Conservation (phyloP, 169 alveolate genomes). For the Amoebophrya sp. region DNA sequence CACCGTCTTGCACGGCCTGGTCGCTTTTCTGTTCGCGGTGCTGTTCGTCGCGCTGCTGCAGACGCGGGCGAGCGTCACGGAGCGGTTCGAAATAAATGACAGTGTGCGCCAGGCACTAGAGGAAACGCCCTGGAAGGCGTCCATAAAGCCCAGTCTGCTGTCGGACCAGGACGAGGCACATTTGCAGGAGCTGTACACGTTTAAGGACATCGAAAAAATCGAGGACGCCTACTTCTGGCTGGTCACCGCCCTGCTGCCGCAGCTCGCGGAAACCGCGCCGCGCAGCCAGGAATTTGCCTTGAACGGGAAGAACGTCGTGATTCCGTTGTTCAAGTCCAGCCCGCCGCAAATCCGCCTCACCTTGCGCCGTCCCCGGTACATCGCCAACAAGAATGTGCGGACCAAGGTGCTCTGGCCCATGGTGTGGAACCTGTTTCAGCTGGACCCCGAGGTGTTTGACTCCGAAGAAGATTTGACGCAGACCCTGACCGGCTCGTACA, state of each 20-base stretch:
- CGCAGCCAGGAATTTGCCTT: not conserved
- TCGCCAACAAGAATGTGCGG: not conserved
- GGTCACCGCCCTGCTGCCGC: not conserved
- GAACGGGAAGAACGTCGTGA: not conserved
- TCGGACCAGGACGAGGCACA: too few species aligned
- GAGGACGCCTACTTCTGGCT: not conserved
- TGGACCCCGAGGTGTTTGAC: not conserved
- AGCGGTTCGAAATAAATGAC: not conserved
- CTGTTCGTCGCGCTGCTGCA: not conserved
- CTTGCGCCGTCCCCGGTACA: not conserved
- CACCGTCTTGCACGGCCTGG: not conserved
- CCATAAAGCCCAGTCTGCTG: too few species aligned
- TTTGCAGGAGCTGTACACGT: too few species aligned
- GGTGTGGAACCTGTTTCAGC: constrained; percentile 7
- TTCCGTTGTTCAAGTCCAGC: not conserved
- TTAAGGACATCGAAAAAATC: too few species aligned
- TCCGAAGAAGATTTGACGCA: too few species aligned
- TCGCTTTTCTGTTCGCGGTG: not conserved
- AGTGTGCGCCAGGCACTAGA: not conserved
- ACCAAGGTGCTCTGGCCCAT: not conserved
- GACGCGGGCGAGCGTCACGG: not conserved
- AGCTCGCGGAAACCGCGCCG: not conserved
- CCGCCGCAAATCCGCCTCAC: not conserved
- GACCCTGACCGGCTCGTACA: not conserved
- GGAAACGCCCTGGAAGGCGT: too few species aligned